phyloP scores from a whole-genome alignment of 75 land plant species.

The Chamaecyparis obtusa region DNA sequence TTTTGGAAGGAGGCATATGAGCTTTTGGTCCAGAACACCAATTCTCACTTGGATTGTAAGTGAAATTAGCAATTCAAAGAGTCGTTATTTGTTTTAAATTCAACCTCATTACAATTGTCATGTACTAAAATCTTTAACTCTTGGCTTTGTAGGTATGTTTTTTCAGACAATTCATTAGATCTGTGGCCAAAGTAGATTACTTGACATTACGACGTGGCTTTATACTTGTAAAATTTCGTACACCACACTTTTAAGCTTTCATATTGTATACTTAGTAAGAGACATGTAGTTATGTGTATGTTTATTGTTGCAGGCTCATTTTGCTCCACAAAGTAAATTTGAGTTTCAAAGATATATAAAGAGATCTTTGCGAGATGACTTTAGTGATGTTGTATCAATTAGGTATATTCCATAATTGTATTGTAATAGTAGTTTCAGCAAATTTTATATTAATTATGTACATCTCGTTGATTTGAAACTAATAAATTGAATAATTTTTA shows the following conservation, averaged over 20 bases:
- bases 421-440: not conserved
- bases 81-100: too few species aligned
- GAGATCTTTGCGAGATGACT: constrained; percentile 61
- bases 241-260: too few species aligned
- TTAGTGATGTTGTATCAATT: constrained; percentile 62
- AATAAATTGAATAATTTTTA: not conserved
- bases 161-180: constrained; percentile 72
- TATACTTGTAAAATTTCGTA: constrained; percentile 43
- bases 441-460: not conserved
- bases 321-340: constrained; percentile 16
- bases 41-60: too few species aligned
- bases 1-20: too few species aligned
- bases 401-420: constrained; percentile 25
- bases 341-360: constrained; percentile 60
- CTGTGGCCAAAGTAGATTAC: constrained; percentile 75
- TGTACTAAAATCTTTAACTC: too few species aligned
- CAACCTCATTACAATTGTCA: too few species aligned
- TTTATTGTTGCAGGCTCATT: too few species aligned
- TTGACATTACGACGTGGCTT: constrained; percentile 80
- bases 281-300: too few species aligned
- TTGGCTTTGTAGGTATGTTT: constrained; percentile 62
- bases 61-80: too few species aligned
- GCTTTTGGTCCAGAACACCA: too few species aligned
- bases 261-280: too few species aligned
- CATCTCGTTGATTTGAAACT: not conserved